These are phyloP conservation scores for Hyphodiscus hymeniophilus DNA, from an alignment of 495 filamentous ascomycete genomes.

Conservation along the genomic window DNA sequence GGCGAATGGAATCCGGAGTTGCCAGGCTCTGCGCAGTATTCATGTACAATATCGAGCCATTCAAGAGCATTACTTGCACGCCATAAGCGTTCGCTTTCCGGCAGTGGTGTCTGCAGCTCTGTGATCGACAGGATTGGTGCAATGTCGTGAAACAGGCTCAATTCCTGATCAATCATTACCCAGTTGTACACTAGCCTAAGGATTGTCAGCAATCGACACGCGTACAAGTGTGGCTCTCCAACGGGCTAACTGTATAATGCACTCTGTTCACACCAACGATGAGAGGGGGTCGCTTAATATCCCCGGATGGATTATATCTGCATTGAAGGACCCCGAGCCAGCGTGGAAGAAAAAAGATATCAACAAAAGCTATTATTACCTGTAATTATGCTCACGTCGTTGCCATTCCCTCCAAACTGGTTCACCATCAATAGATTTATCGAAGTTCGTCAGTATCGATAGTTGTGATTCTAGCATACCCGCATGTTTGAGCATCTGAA, in stretches of 20 bases:
- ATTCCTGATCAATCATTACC: constrained; percentile 59
- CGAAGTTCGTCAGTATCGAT: constrained; percentile 27
- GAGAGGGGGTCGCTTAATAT: not conserved
- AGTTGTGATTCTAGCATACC: constrained; percentile 39
- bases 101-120: constrained; percentile 49
- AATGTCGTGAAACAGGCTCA: constrained; percentile 54
- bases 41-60: constrained; percentile 44
- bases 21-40: constrained; percentile 31
- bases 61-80: constrained; percentile 27
- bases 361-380: constrained; percentile 28
- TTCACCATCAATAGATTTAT: constrained; percentile 29
- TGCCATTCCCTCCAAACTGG: constrained; percentile 49
- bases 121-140: constrained; percentile 47
- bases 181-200: constrained; percentile 53
- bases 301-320: not conserved
- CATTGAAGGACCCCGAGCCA: not conserved
- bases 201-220: constrained; percentile 11
- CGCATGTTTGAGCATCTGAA: constrained; percentile 46
- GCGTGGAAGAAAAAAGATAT: not conserved
- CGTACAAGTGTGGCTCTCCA: too few relatives aligned
- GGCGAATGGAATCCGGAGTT: constrained; percentile 30
- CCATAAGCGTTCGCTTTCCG: constrained; percentile 38
- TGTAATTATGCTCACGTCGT: constrained; percentile 46
- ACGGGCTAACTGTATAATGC: too few relatives aligned
- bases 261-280: too few relatives aligned